These are phyloP conservation scores for Pleurotus giganteus DNA, from an alignment of 768 basidiomycete genomes.

Conservation along the genomic window DNA sequence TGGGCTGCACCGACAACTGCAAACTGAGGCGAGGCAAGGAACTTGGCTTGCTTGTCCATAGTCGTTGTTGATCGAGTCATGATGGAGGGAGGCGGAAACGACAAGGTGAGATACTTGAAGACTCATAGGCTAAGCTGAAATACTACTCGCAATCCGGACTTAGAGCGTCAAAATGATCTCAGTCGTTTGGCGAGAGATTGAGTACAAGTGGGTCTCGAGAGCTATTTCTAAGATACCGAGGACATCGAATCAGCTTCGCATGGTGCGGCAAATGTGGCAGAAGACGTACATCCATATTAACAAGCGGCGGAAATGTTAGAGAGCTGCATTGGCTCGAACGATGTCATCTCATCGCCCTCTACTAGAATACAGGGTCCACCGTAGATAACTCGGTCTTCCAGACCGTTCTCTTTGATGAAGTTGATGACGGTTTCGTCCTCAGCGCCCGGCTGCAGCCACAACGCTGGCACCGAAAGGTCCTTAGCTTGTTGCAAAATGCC, in stretches of 20 bases:
- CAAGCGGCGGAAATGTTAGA: slow-evolving; percentile 16
- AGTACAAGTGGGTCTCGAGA: slow-evolving; percentile 7
- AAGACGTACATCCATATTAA: neutral
- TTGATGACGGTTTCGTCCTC: slow-evolving; percentile 61
- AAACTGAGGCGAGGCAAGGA: slow-evolving; percentile 18
- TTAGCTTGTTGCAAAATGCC: slow-evolving; percentile 64
- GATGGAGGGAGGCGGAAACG: neutral
- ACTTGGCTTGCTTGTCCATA: slow-evolving; percentile 5
- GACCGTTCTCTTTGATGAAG: slow-evolving; percentile 64
- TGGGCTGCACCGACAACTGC: slow-evolving; percentile 20
- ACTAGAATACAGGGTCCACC: slow-evolving; percentile 84
- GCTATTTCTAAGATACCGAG: slow-evolving; percentile 2
- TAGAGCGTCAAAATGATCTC: slow-evolving; percentile 6
- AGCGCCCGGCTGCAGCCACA: slow-evolving; percentile 92
- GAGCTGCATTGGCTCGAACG: slow-evolving; percentile 27
- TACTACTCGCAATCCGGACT: slow-evolving; percentile 1
- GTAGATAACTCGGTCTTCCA: slow-evolving; percentile 69
- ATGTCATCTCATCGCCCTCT: slow-evolving; percentile 71
- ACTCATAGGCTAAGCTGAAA: neutral
- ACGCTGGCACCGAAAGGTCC: slow-evolving; percentile 63
- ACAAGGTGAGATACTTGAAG: neutral
- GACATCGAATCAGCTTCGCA: neutral
- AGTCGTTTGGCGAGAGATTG: neutral
- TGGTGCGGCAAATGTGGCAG: neutral
- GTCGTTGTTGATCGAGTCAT: neutral